Base-by-base conservation (phyloP, 768 basidiomycete species). In the Filobasidium wieringae region DNA sequence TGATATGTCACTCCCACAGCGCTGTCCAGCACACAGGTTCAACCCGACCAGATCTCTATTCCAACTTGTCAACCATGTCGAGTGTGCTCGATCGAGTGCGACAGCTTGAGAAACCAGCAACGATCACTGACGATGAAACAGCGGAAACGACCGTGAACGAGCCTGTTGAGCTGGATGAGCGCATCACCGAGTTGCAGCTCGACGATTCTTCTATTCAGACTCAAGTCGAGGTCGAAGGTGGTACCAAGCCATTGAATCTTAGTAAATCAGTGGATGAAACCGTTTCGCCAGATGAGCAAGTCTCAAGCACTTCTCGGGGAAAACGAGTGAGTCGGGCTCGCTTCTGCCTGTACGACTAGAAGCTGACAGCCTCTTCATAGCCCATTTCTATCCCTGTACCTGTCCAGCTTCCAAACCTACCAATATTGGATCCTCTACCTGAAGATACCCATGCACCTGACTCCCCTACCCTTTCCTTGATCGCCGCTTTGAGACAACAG, bases 401-500 rank as follows among this genome's bases (percentile, higher is more conserved):
- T 22, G 3, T n/a, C n/a, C n/a, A n/a, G n/a, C n/a, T n/a, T n/a
- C 19, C 43, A 26, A 19, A 19, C 12, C 19, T 26, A 4, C 24
- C 43, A 19, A 14, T 26, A 19, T 27, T 47, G 4, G 43, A 47
- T 19, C 43, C 43, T 3, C 43, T 47, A 19, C 43, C 43, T 22
- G 43, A 47, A 47, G 43, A 57, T n/a, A 49, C 34, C 47, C 74
- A 76, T 59, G 79, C 88, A 66, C 88, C 90, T 2, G 87, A 92
- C 68, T 83, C 82, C 7, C 82, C 73, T 1, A 72, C 73, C 0
- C 70, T 68, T 22, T 63, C 85, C 76, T 81, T 96, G 64, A 89
- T 93, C 65, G 76, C 78, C 14, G 84, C 88, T 0, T 77, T 96
- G 29, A 84, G 88, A 22, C 68, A 77, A 0, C 90, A 95, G 72